Conservation (phyloP, 129 eudicot species). For the Pulicaria dysenterica region DNA sequence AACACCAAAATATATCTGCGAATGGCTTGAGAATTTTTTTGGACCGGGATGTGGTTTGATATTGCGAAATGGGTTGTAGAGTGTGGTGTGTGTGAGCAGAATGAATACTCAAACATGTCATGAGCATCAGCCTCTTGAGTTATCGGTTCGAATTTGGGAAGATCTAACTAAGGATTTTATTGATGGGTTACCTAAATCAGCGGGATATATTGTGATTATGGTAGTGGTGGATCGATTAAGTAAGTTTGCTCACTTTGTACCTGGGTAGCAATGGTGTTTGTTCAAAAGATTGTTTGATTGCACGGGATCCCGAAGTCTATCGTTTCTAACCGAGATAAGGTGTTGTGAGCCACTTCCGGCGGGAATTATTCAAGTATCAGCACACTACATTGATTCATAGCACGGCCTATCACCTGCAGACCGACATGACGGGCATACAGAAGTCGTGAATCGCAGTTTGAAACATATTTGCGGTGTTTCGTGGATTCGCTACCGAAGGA, state of each 20-base stretch:
- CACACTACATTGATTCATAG: neutral
- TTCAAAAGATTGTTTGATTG: neutral
- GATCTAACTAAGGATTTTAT: no score
- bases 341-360: neutral
- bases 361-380: neutral
- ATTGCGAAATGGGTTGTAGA: no score
- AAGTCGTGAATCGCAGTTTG: slow-evolving; percentile 2
- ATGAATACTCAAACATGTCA: no score
- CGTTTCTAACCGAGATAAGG: neutral
- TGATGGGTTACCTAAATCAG: no score
- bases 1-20: neutral
- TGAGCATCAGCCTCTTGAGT: no score
- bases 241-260: neutral
- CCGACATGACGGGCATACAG: neutral
- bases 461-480: neutral
- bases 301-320: neutral
- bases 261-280: neutral
- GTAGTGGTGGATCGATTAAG: no score
- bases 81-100: no score
- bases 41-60: neutral
- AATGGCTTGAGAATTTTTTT: neutral
- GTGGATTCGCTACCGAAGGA: neutral
- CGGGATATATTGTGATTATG: no score
- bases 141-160: no score
- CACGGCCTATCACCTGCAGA: neutral